These are phyloP conservation scores for Aureobasidium mangrovei DNA, from an alignment of 2,329 filamentous ascomycete species.

Conservation along the genomic window DNA sequence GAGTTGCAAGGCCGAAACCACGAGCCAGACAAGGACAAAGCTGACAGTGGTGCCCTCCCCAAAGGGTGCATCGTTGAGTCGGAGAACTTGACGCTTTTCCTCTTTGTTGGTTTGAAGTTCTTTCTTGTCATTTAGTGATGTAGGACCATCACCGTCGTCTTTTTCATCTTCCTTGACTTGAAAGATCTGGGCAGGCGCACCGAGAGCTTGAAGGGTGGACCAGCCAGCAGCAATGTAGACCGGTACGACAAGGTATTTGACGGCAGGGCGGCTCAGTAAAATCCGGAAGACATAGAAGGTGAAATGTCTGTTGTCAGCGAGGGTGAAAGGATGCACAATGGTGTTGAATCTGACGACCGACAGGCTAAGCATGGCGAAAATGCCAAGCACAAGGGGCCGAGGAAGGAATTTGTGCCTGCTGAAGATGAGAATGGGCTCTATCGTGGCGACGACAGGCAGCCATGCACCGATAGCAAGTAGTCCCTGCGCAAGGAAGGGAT, in stretches of 20 bases:
- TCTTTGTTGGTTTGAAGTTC: background rate
- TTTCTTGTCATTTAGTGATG: background rate
- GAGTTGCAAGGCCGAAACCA: constrained; percentile 67
- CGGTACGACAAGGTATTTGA: constrained; percentile 60
- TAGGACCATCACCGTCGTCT: constrained; percentile 1
- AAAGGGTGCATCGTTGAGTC: constrained; percentile 14
- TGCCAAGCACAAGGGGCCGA: constrained; percentile 28
- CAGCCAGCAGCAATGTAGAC: constrained; percentile 65
- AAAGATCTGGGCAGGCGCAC: constrained; percentile 28
- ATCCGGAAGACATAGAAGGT: constrained; percentile 93
- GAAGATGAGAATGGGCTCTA: constrained; percentile 29
- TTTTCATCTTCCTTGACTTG: constrained; percentile 14
- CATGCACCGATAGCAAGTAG: constrained; percentile 20
- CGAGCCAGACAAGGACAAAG: constrained; percentile 54
- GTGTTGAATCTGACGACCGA: constrained; percentile 70
- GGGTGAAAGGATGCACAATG: constrained; percentile 86
- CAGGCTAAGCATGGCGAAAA: constrained; percentile 35
- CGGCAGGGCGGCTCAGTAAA: constrained; percentile 48
- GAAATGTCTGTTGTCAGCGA: constrained; percentile 95
- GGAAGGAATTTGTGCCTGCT: constrained; percentile 28
- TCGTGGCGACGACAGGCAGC: constrained; percentile 19
- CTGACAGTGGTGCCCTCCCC: constrained; percentile 29
- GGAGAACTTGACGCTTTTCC: background rate
- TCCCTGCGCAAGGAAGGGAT: constrained; percentile 43
- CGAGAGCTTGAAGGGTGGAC: constrained; percentile 57